phyloP scores from a whole-genome alignment of 2,329 filamentous ascomycete species.

The Penicillium sp. region DNA sequence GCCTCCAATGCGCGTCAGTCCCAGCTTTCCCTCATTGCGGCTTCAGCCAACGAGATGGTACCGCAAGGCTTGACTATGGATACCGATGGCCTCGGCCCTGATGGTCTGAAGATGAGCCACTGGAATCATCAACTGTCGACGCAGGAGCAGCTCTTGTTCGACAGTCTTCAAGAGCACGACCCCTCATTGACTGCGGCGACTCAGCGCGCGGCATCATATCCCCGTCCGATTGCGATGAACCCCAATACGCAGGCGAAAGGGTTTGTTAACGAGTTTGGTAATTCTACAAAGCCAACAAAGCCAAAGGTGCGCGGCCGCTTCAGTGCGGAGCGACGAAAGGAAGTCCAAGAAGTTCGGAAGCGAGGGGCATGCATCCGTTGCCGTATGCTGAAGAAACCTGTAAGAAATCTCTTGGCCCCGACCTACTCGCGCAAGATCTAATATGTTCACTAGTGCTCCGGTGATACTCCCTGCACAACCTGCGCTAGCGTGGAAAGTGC shows the following conservation, averaged over 20 bases:
- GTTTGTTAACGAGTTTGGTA: slow-evolving; percentile 46
- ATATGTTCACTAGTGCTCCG: slow-evolving; percentile 52
- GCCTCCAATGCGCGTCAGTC: slow-evolving; percentile 44
- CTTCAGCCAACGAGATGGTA: slow-evolving; percentile 52
- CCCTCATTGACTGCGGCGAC: slow-evolving; percentile 43
- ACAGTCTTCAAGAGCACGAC: slow-evolving; percentile 46
- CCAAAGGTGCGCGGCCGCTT: slow-evolving; percentile 60
- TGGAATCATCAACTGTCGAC: slow-evolving; percentile 44
- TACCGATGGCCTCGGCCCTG: slow-evolving; percentile 32
- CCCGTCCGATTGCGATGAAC: slow-evolving; percentile 50
- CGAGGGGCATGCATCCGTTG: slow-evolving; percentile 65
- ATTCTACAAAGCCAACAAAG: slow-evolving; percentile 48
- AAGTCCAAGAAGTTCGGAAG: slow-evolving; percentile 64
- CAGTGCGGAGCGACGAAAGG: slow-evolving; percentile 58
- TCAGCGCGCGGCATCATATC: slow-evolving; percentile 44
- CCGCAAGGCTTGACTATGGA: slow-evolving; percentile 43
- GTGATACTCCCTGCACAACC: slow-evolving; percentile 62
- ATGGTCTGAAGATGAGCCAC: slow-evolving; percentile 36
- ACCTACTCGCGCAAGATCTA: background rate
- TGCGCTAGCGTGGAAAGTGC: slow-evolving; percentile 65
- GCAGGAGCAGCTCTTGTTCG: slow-evolving; percentile 45
- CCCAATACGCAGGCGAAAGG: slow-evolving; percentile 44
- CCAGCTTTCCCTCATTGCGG: slow-evolving; percentile 51
- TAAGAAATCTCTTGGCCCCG: slow-evolving; percentile 27
- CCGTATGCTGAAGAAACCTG: slow-evolving; percentile 67